Percentiles rank a stretch among this genome's conserved stretches.
phyloP scores from a whole-genome alignment of 139 green algal species.

The Volvox africanus region DNA sequence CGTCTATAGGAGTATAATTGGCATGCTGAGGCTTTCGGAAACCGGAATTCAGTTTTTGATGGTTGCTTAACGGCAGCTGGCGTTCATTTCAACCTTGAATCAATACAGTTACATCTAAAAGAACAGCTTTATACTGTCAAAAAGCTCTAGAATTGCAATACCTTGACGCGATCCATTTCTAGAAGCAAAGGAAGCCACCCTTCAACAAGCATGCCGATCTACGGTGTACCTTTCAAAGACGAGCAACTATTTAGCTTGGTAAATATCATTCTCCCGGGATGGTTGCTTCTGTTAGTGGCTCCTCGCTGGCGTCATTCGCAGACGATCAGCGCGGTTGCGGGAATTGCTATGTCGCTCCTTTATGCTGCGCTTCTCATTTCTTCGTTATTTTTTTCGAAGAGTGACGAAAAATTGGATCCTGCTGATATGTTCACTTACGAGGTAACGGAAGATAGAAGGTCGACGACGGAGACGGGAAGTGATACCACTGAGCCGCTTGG shows the following conservation, averaged over 20 bases:
- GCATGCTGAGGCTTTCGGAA: too few relatives aligned
- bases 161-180: too few relatives aligned
- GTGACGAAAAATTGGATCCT: not conserved
- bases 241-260: slow-evolving; percentile 13
- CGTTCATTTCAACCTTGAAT: too few relatives aligned
- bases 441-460: not conserved
- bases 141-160: too few relatives aligned
- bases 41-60: too few relatives aligned
- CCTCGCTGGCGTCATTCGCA: slow-evolving; percentile 1
- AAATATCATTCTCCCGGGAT: slow-evolving; percentile 16
- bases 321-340: not conserved
- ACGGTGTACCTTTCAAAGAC: not conserved
- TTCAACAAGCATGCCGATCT: slow-evolving; percentile 27
- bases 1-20: too few relatives aligned
- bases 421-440: slow-evolving; percentile 26
- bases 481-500: too few relatives aligned
- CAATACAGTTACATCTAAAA: too few relatives aligned
- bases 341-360: not conserved
- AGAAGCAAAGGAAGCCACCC: too few relatives aligned
- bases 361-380: not conserved
- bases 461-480: too few relatives aligned
- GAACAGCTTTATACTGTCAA: too few relatives aligned
- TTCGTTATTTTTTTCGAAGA: not conserved
- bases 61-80: too few relatives aligned
- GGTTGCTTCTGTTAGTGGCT: not conserved